These are phyloP conservation scores for Blumeria hordei DNA, from an alignment of 2,329 filamentous ascomycete genomes.

Conservation along the genomic window DNA sequence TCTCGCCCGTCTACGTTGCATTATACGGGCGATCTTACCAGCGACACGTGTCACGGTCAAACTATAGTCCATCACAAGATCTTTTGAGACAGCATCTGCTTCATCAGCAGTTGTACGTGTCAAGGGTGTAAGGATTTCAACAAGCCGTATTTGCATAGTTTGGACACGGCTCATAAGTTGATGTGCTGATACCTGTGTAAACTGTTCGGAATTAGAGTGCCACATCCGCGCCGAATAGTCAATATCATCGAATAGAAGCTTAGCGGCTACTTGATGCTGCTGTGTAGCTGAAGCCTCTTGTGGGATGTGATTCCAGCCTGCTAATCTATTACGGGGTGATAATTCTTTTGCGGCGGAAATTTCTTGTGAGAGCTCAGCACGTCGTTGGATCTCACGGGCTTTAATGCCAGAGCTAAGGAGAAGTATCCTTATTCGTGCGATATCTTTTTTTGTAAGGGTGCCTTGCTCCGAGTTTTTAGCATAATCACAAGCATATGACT, in stretches of 20 bases:
- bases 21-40: conserved; percentile 55
- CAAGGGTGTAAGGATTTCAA: conserved; percentile 23
- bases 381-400: conserved; percentile 52
- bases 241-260: conserved; percentile 22
- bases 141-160: conserved; percentile 18
- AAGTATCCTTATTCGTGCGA: conserved; percentile 53
- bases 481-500: conserved; percentile 28
- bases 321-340: conserved; percentile 3
- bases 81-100: conserved; percentile 53
- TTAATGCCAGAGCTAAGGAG: conserved; percentile 75
- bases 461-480: conserved; percentile 16
- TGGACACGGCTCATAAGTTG: conserved; percentile 23
- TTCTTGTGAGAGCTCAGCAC: conserved; percentile 22
- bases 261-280: conserved; percentile 24
- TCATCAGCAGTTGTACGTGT: conserved; percentile 49
- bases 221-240: conserved; percentile 24
- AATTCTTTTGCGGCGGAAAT: conserved; percentile 5
- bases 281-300: conserved; percentile 9
- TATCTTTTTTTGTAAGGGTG: conserved; percentile 42
- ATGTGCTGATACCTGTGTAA: conserved; percentile 30
- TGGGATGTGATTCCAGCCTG: conserved; percentile 9
- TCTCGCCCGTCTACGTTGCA: conserved; percentile 39
- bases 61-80: conserved; percentile 53
- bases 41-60: conserved; percentile 59
- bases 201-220: conserved; percentile 31